Percentiles rank a stretch among this genome's conserved stretches.
Conservation (phyloP, 768 basidiomycete genomes). For the Termitomyces sp. region DNA sequence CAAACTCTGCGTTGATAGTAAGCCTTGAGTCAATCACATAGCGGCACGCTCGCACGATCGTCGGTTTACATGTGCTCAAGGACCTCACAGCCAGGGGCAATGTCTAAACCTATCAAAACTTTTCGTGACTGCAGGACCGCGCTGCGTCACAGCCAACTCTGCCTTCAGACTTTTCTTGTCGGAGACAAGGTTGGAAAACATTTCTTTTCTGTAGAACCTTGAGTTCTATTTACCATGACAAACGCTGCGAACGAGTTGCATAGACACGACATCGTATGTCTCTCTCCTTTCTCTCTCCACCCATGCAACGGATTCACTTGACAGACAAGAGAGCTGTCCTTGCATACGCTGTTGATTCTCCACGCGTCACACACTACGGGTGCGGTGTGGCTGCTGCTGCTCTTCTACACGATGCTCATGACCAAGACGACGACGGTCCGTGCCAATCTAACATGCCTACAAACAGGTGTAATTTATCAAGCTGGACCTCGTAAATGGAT, state of each 20-base stretch:
- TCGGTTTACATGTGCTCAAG: neutral
- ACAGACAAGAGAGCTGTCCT: conserved; percentile 22
- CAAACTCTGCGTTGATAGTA: neutral
- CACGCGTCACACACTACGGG: conserved; percentile 34
- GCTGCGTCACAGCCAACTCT: conserved; percentile 7
- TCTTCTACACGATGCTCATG: too few species aligned
- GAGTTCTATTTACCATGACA: conserved; percentile 30
- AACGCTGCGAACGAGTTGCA: conserved; percentile 37
- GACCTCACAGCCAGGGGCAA: conserved; percentile 11
- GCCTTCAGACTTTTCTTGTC: neutral
- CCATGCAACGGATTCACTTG: too few species aligned
- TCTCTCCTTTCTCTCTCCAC: too few species aligned
- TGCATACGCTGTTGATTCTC: too few species aligned
- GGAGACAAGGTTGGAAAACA: conserved; percentile 24
- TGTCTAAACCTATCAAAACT: neutral
- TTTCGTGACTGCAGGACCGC: conserved; percentile 16
- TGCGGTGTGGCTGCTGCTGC: conserved; percentile 36
- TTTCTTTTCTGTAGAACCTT: conserved; percentile 31
- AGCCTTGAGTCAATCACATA: too few species aligned
- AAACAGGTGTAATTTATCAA: conserved; percentile 18
- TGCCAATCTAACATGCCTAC: conserved; percentile 32
- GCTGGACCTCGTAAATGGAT: neutral
- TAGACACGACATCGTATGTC: conserved; percentile 26
- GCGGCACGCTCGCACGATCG: too few species aligned
- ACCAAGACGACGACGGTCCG: conserved; percentile 16